Percentiles rank a stretch among this genome's conserved stretches.
Conservation (phyloP, 2,329 filamentous ascomycete species). For the Sporothrix schenckii region DNA sequence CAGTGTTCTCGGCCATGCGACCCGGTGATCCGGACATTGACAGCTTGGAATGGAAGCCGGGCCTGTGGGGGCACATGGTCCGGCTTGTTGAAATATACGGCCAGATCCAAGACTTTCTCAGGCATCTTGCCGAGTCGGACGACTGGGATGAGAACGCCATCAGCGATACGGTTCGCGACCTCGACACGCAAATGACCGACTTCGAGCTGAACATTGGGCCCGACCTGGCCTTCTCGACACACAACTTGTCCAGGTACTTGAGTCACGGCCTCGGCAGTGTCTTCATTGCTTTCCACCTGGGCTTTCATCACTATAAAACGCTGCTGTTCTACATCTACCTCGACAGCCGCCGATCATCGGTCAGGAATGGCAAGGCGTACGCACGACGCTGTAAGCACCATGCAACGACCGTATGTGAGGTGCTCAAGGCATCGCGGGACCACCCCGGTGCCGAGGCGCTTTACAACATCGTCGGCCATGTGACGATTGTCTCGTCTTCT, state of each 20-base stretch:
- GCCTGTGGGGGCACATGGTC: background rate
- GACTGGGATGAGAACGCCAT: background rate
- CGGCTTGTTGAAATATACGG: background rate
- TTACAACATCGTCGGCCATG: background rate
- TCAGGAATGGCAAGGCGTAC: background rate
- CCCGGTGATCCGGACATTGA: background rate
- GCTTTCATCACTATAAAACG: background rate
- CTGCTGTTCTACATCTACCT: background rate
- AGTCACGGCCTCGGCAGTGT: background rate
- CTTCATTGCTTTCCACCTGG: background rate
- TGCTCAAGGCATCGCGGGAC: background rate
- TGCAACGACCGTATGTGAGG: background rate
- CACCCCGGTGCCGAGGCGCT: background rate
- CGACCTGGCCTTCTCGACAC: background rate
- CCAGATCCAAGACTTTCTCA: background rate
- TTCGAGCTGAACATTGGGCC: background rate
- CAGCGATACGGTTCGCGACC: background rate
- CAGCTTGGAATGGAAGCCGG: background rate
- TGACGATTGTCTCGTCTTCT: background rate
- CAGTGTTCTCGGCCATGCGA: background rate
- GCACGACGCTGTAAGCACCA: background rate
- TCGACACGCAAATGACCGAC: background rate
- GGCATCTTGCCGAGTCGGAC: background rate
- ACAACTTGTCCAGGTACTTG: background rate
- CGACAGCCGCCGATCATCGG: background rate